Percentiles rank a stretch among this genome's conserved stretches.
phyloP scores from a whole-genome alignment of 1,139 yeast genomes.

The Magnusiomyces tetraspermus region DNA sequence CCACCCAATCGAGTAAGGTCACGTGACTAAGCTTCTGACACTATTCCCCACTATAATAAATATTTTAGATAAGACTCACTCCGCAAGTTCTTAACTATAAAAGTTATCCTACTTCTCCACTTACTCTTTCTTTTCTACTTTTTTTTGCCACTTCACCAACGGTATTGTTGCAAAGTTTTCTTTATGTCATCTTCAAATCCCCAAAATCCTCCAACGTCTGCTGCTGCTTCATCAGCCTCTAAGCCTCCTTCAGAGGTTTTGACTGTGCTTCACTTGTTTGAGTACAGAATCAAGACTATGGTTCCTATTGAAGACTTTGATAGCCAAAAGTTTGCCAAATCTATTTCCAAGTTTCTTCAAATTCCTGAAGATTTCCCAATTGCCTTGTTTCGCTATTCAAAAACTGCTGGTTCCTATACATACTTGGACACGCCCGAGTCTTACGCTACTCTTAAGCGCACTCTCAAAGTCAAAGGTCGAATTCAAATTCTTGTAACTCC shows the following conservation, averaged over 20 bases:
- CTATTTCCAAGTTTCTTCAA: not conserved
- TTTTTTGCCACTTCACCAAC: too few relatives aligned
- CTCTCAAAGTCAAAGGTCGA: slow-evolving; percentile 33
- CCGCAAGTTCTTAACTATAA: too few relatives aligned
- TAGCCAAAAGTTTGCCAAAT: not conserved
- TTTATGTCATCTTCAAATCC: too few relatives aligned
- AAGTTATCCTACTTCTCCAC: too few relatives aligned
- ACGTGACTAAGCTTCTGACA: too few relatives aligned
- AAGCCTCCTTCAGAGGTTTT: not conserved
- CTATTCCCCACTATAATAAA: too few relatives aligned
- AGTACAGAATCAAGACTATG: not conserved
- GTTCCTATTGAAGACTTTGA: not conserved
- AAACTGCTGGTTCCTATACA: slow-evolving; percentile 1
- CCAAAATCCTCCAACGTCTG: too few relatives aligned
- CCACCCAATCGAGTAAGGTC: too few relatives aligned
- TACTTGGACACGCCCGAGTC: slow-evolving; percentile 36
- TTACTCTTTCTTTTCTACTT: too few relatives aligned
- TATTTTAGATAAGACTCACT: too few relatives aligned
- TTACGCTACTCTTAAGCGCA: slow-evolving; percentile 40
- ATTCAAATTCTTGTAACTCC: slow-evolving; percentile 18
- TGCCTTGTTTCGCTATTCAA: slow-evolving; percentile 2
- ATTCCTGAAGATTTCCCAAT: not conserved
- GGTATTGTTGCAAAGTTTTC: too few relatives aligned
- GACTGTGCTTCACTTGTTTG: not conserved
- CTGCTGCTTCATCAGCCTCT: too few relatives aligned